Conservation (phyloP, 2,329 filamentous ascomycete genomes). For the Penicillium vulpinum region DNA sequence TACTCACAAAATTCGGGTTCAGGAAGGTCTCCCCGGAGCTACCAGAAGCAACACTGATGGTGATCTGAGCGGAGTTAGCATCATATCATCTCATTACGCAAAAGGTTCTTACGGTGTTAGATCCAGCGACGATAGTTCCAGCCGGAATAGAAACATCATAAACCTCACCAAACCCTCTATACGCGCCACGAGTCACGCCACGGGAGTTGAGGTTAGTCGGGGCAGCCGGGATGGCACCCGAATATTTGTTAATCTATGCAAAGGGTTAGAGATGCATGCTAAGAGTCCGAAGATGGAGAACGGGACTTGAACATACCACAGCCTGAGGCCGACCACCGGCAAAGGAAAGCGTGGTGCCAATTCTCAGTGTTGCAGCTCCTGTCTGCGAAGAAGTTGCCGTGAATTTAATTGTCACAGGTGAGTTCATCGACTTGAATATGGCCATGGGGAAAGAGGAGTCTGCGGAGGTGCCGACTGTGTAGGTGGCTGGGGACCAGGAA, state of each 20-base stretch:
- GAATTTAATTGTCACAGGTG: conserved; percentile 62
- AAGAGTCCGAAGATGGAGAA: rapidly evolving
- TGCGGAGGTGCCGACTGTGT: conserved; percentile 59
- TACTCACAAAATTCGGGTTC: conserved; percentile 54
- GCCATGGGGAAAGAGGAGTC: conserved; percentile 64
- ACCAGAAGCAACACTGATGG: conserved; percentile 60
- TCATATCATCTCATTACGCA: not conserved
- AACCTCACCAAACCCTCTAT: conserved; percentile 63
- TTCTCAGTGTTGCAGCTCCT: conserved; percentile 59
- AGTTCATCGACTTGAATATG: conserved; percentile 61
- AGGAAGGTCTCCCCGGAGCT: conserved; percentile 57
- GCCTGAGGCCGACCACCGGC: conserved; percentile 59
- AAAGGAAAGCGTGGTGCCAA: conserved; percentile 66
- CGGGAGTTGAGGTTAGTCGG: conserved; percentile 65
- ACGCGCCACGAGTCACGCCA: conserved; percentile 66
- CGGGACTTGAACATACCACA: conserved; percentile 21
- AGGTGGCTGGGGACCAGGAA: conserved; percentile 61
- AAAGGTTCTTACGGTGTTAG: conserved; percentile 51
- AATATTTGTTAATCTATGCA: conserved; percentile 55
- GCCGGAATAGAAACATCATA: conserved; percentile 63
- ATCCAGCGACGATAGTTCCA: conserved; percentile 59
- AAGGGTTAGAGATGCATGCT: not conserved
- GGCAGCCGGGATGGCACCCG: conserved; percentile 50
- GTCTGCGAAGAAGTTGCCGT: conserved; percentile 53
- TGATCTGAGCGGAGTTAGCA: conserved; percentile 41